These are phyloP conservation scores for Lipomyces lipofer DNA, from an alignment of 805 yeast genomes.

Conservation along the genomic window DNA sequence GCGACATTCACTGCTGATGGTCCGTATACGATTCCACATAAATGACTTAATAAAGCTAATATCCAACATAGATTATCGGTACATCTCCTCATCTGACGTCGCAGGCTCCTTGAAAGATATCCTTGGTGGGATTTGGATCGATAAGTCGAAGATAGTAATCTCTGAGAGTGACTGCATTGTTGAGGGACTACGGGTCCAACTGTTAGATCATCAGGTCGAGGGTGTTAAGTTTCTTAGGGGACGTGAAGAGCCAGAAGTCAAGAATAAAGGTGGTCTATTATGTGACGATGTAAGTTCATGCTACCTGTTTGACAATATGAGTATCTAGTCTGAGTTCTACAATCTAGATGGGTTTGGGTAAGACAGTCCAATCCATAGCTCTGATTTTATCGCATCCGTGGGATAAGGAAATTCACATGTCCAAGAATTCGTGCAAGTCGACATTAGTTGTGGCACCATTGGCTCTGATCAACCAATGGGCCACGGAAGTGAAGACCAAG, in stretches of 20 bases:
- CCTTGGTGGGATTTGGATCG: slow-evolving; percentile 1
- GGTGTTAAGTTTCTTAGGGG: slow-evolving; percentile 47
- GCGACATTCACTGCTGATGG: slow-evolving; percentile 5
- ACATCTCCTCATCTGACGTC: slow-evolving; percentile 14
- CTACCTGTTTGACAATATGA: neutral
- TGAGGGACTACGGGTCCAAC: slow-evolving; percentile 44
- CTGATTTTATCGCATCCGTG: slow-evolving; percentile 50
- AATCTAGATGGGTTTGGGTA: slow-evolving; percentile 82
- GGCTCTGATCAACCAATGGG: slow-evolving; percentile 48
- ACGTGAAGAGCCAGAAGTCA: slow-evolving; percentile 41
- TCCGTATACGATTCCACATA: neutral
- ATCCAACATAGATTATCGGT: slow-evolving; percentile 13
- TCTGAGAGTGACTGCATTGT: slow-evolving; percentile 29
- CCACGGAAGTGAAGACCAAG: slow-evolving; percentile 41
- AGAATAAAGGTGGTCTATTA: slow-evolving; percentile 56
- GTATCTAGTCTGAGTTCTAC: too few species aligned
- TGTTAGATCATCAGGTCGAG: slow-evolving; percentile 49
- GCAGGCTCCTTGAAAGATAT: slow-evolving; percentile 21
- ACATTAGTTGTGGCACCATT: slow-evolving; percentile 49
- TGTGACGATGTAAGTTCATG: slow-evolving; percentile 59
- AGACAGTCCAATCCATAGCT: slow-evolving; percentile 76
- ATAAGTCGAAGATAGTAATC: neutral
- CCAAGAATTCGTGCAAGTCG: slow-evolving; percentile 32
- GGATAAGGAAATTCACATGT: slow-evolving; percentile 46
- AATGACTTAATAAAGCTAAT: neutral